Conservation (phyloP, 2,329 filamentous ascomycete genomes). For the Trichoderma koningii region DNA sequence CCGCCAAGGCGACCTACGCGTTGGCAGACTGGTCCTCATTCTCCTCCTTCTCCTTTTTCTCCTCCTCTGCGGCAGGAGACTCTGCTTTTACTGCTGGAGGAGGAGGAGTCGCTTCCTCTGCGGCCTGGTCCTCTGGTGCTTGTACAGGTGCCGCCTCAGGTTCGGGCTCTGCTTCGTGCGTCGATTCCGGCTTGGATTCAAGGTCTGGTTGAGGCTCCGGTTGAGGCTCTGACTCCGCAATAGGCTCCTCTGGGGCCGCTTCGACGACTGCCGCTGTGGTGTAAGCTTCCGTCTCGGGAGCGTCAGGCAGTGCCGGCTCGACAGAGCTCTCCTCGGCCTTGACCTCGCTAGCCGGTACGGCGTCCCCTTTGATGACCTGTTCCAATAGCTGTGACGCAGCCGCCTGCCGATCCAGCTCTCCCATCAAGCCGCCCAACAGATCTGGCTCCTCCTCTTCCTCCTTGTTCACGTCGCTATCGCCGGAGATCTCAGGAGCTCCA, state of each 20-base stretch:
- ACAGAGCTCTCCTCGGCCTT: constrained; percentile 20
- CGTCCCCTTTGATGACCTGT: background rate
- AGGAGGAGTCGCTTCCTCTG: background rate
- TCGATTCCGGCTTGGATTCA: background rate
- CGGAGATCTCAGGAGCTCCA: constrained; percentile 5
- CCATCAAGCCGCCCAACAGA: constrained; percentile 49
- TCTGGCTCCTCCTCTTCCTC: constrained; percentile 43
- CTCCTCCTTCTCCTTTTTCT: background rate
- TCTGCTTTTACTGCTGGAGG: background rate
- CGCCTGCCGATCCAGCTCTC: constrained; percentile 47
- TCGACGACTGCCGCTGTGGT: background rate
- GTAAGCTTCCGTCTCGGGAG: constrained; percentile 15
- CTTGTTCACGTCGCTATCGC: background rate
- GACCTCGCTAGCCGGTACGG: background rate
- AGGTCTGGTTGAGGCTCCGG: background rate
- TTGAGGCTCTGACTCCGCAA: background rate
- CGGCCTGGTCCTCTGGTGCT: background rate
- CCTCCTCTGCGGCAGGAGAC: constrained; percentile 9
- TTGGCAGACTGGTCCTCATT: constrained; percentile 26
- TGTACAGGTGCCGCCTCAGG: background rate
- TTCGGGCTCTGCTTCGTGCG: background rate
- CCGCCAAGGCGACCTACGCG: constrained; percentile 29
- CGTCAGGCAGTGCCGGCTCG: background rate
- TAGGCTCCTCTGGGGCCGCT: background rate
- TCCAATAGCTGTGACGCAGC: constrained; percentile 10